These are phyloP conservation scores for Hymenoscyphus fructigenus DNA, from an alignment of 2,329 filamentous ascomycete species.

Conservation along the genomic window DNA sequence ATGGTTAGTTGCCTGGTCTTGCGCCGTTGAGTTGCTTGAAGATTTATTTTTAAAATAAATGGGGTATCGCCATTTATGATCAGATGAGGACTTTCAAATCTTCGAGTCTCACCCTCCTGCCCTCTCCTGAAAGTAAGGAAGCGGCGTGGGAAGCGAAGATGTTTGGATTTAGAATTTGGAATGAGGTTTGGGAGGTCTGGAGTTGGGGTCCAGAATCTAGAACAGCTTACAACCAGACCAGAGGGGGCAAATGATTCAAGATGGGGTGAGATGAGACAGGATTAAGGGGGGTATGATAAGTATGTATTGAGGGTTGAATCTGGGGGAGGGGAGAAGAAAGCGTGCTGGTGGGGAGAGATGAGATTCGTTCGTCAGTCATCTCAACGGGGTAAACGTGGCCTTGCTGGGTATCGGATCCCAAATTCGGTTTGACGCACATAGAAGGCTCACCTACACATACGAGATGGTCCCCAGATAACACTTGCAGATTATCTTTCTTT, in stretches of 20 bases:
- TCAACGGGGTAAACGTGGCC: conserved; percentile 6
- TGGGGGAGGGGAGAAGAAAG: conserved; percentile 7
- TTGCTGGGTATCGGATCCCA: background rate
- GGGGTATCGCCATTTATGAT: background rate
- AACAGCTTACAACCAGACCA: background rate
- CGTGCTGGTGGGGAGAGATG: background rate
- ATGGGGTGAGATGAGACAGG: conserved; percentile 8
- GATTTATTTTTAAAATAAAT: background rate
- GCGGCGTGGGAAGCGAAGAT: conserved; percentile 3
- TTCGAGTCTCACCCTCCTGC: background rate
- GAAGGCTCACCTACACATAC: background rate
- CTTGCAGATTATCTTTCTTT: background rate
- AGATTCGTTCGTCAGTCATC: background rate
- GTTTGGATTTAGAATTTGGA: conserved; percentile 3
- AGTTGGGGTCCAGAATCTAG: background rate
- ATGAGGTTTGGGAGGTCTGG: background rate
- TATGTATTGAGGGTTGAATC: background rate
- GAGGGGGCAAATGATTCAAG: background rate
- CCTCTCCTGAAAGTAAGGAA: conserved; percentile 5
- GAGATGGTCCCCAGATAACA: background rate
- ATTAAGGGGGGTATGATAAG: background rate
- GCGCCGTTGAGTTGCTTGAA: background rate
- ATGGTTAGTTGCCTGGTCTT: background rate
- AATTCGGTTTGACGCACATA: background rate
- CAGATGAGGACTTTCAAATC: background rate